Base-by-base conservation (phyloP, 768 basidiomycete species). In the Thelephora ganbajun region DNA sequence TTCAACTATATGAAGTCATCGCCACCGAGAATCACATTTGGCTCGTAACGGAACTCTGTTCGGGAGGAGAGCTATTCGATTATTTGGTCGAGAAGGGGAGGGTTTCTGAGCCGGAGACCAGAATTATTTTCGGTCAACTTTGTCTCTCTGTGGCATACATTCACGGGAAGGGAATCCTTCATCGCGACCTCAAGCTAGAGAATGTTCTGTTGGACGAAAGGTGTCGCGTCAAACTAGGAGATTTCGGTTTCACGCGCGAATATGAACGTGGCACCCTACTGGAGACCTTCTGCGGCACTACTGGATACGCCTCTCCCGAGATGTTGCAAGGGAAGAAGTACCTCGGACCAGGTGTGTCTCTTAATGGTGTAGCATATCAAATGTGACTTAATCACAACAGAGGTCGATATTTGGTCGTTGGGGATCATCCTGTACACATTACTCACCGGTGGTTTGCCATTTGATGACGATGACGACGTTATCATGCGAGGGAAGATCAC, bases 11-110 rank as follows among this genome's bases (percentile, higher is more conserved):
- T 69, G 94, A 99, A 66, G 89, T 98, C 59, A 87, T 98, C 60
- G 96, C 96, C 7, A 98, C 96, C 1, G 96, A 99, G 66, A 76
- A 78, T 20, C 76, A 79, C 53, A 93, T 99, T 59, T 98, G 92
- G 91, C 90, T 99, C 49, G 84, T 99, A 37, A 89, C 92, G 13
- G 96, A 99, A 60, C 80, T 99, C 33, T 98, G 96, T 64, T 83
- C 80, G 41, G 96, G 96, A 9, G 96, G 96, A 35, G 96, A 99
- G 63, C 76, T 99, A 23, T 99, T 97, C 64, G 96, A 98, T 65
- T 98, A 98, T 60, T 81, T 99, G 19, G 89, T 85, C 12, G 96
- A 99, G 69, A 88, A 94, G 56, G 89, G 91, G 18, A 75, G 93
- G 2, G 63, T 98, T 46, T 67, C 76, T 18, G 90, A 94, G 62